Base-by-base conservation (phyloP, 768 basidiomycete species). In the Macrolepiota albuminosa region DNA sequence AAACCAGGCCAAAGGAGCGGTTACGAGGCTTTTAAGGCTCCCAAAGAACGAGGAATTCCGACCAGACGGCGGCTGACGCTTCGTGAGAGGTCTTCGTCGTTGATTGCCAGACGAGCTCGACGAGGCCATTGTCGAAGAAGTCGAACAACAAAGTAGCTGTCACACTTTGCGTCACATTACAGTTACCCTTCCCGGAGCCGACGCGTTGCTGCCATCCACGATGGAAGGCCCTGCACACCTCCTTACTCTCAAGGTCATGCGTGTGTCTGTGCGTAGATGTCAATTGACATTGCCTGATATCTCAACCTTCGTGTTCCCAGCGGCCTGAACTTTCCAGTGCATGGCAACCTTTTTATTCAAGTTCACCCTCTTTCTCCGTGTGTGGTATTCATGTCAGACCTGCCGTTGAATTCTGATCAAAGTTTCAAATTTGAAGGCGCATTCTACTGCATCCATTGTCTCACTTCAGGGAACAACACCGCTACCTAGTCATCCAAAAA, bases 341-440 rank as follows among this genome's bases (percentile, higher is more conserved):
- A 72, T 93, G 91, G 89, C 85, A 91, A 64, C 92, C 91, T 14
- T 94, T 92, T 71, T 93, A 91, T 71, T 92, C 91, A 8, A 89
- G 84, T 58, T 89, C 88, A 0, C 84, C 90, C 10, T 86, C 89
- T 7, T 89, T 93, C 66, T 91, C 90, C 11, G 87, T 81, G 66
- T 55, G 77, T 72, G n/a, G 40, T 48, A 37, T 21, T 50, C 18
- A 21, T 26, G 50, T 34, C 26, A 7, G 49, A 21, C 24, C 29
- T 26, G n/a, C 48, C 49, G 33, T 33, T 31, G n/a, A 16, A 31
- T 33, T 45, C 47, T 54, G 5, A 56, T 50, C 26, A 31, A 67
- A 56, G 29, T 24, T 55, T 51, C 46, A 58, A 43, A 43, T 43
- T 43, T 43, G 8, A 62, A 81, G 78, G 77, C 87, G 4, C 88